Evolutionary conservation across 78 protist genomes (phyloP).

Genomic region (Monosiga brevicollis): DNA sequence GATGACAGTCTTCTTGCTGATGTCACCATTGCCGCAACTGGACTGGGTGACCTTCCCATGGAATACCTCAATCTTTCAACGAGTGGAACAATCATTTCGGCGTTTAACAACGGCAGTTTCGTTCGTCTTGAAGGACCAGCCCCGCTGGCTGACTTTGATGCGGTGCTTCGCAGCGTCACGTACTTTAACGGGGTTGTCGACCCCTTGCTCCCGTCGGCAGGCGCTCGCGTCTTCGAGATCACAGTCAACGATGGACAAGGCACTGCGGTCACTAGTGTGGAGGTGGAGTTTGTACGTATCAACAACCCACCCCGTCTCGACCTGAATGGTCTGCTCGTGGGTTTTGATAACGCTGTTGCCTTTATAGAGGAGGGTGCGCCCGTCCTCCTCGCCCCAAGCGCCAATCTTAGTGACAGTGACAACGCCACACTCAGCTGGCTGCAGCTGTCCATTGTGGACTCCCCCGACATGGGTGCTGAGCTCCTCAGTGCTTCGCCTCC

Average conservation of each 20-base stretch:
- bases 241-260: not conserved
- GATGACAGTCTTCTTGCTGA: not conserved
- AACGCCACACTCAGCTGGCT: not conserved
- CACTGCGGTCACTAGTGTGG: not conserved
- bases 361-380: not conserved
- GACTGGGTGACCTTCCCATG: not conserved
- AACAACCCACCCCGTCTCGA: not conserved
- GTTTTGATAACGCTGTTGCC: not conserved
- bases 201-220: not conserved
- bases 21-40: not conserved
- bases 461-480: too few relatives aligned
- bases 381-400: not conserved
- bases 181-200: not conserved
- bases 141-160: not conserved
- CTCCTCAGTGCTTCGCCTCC: not conserved
- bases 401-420: not conserved
- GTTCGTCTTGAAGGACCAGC: not conserved
- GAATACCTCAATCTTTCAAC: not conserved
- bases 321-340: not conserved
- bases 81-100: not conserved
- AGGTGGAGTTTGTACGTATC: not conserved
- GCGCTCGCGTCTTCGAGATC: not conserved
- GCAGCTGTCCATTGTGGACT: not conserved
- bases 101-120: not conserved
- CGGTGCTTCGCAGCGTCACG: not conserved